These are phyloP conservation scores for Floccularia luteovirens DNA, from an alignment of 768 basidiomycete genomes.

Conservation along the genomic window DNA sequence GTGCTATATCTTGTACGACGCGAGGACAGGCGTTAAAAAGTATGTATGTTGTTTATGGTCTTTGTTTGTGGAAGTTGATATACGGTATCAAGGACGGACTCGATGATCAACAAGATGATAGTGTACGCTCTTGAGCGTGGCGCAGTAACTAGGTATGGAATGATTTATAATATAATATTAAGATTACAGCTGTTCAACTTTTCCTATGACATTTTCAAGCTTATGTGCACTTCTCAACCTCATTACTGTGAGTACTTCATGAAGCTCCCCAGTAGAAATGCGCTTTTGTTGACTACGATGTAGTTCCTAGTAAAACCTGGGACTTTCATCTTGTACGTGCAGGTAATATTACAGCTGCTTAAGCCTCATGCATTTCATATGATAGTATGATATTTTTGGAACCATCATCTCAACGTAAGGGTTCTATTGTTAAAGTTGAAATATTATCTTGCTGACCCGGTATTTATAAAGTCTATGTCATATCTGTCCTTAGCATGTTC, in stretches of 20 bases:
- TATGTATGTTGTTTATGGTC: background rate
- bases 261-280: background rate
- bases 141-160: slow-evolving; percentile 7
- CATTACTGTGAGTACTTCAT: background rate
- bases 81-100: slow-evolving; percentile 3
- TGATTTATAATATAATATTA: background rate
- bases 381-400: slow-evolving; percentile 5
- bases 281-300: background rate
- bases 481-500: slow-evolving; percentile 4
- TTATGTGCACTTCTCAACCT: slow-evolving; percentile 3
- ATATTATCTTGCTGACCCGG: background rate
- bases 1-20: slow-evolving; percentile 6
- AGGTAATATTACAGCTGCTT: background rate
- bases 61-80: background rate
- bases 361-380: background rate
- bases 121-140: slow-evolving; percentile 7
- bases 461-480: background rate
- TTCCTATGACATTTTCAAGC: background rate
- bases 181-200: background rate
- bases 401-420: slow-evolving; percentile 2
- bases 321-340: slow-evolving; percentile 3
- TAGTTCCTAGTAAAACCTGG: slow-evolving; percentile 2
- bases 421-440: background rate
- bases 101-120: slow-evolving; percentile 7
- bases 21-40: slow-evolving; percentile 3